Conservation (phyloP, 306 rosid genomes). For the Styphnolobium japonicum region DNA sequence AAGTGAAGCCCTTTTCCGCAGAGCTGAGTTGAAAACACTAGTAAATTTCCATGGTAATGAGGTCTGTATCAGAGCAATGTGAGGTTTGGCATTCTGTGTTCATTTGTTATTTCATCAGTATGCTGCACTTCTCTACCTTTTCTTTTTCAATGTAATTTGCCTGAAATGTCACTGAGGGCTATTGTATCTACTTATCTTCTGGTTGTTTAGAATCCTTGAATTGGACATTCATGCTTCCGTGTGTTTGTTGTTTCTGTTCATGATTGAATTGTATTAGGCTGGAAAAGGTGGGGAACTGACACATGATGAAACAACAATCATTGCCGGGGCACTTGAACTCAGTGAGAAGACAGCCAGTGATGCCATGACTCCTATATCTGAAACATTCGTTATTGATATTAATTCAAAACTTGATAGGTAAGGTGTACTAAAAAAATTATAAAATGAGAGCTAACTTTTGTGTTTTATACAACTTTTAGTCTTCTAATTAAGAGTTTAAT, state of each 20-base stretch:
- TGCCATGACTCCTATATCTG: constrained; percentile 90
- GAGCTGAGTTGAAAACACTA: constrained; percentile 94
- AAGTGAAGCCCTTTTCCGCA: constrained; percentile 83
- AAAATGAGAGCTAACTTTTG: constrained; percentile 5
- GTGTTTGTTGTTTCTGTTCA: constrained; percentile 13
- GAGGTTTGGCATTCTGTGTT: background rate
- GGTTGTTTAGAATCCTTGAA: background rate
- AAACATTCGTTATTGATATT: constrained; percentile 79
- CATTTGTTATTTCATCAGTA: background rate
- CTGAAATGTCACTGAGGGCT: background rate
- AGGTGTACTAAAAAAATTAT: background rate
- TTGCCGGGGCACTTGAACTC: constrained; percentile 95
- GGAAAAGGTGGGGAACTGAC: constrained; percentile 99
- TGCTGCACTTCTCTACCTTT: background rate
- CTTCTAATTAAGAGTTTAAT: constrained; percentile 24
- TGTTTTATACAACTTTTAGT: background rate
- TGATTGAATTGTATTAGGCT: constrained; percentile 61
- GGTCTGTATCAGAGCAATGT: constrained; percentile 47
- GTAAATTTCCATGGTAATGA: constrained; percentile 91
- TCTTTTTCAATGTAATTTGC: background rate
- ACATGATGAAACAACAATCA: constrained; percentile 95
- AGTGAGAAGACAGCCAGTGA: constrained; percentile 78
- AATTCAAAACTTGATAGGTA: constrained; percentile 85
- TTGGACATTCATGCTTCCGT: constrained; percentile 2
- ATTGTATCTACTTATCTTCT: constrained; percentile 14